phyloP scores from a whole-genome alignment of 495 filamentous ascomycete genomes.

The Pseudoneurospora amorphoporcata region DNA sequence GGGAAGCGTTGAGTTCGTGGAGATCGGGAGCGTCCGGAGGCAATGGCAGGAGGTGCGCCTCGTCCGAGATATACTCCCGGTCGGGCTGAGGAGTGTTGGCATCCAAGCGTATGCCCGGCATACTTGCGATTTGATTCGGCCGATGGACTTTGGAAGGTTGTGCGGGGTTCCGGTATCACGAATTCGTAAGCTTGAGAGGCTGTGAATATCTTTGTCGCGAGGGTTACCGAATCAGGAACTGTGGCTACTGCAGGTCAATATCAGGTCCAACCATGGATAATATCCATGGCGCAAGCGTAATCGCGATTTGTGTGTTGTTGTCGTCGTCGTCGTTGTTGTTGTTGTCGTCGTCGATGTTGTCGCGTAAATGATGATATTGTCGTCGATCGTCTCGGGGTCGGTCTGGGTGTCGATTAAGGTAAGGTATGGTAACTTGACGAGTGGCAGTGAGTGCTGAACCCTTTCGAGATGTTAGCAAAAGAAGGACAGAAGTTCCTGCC shows the following conservation, averaged over 20 bases:
- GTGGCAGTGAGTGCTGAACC: neutral
- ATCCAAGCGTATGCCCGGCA: neutral
- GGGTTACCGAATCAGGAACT: neutral
- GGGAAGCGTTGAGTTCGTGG: slow-evolving; percentile 61
- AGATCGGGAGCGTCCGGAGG: slow-evolving; percentile 46
- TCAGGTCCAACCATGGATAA: neutral
- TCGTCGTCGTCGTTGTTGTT: neutral
- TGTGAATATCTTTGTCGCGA: neutral
- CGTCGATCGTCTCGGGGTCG: neutral
- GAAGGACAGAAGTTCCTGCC: neutral
- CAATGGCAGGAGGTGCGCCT: slow-evolving; percentile 30
- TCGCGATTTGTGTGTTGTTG: neutral
- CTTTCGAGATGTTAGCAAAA: neutral
- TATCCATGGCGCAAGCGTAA: neutral
- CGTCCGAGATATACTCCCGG: slow-evolving; percentile 35
- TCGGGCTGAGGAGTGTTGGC: neutral
- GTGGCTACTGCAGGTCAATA: neutral
- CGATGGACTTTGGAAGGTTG: neutral
- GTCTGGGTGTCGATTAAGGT: neutral
- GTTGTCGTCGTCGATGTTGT: neutral
- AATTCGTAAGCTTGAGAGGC: neutral
- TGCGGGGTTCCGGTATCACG: neutral
- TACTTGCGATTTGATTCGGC: neutral
- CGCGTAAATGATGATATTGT: neutral
- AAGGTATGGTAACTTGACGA: neutral